Evolutionary conservation across 2,329 filamentous ascomycete species (phyloP), one percentile per base, ranked within the genome.

Genomic region (Tricladium varicosporioides): DNA sequence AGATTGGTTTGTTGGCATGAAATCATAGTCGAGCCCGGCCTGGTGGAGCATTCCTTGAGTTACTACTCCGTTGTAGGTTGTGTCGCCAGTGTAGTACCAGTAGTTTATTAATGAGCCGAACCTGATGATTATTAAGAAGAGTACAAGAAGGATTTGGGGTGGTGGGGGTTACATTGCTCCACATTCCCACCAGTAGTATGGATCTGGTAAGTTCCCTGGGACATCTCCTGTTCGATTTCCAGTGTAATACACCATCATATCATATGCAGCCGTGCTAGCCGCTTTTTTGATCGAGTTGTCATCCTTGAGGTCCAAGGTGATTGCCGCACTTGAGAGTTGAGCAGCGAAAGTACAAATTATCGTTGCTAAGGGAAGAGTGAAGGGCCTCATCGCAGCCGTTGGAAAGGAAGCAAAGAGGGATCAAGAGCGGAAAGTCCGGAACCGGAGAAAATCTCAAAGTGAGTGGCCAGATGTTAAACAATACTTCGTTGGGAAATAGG

Each of bases 61-160:
- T 88, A 63, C 59, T 0, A 62, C 53, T 8, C 57, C 59, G 68
- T 92, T 92, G 74, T 89, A 94, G 46, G 80, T 78, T 9, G 78
- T 76, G 67, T 93, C 89, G 18, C 84, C 85, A 0, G 89, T 92
- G 69, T 90, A 89, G 68, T 86, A 88, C 89, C 89, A 94, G 71
- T 94, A 94, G 65, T 94, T 88, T 55, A 95, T 79, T 57, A 94
- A 75, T 2, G 86, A 79, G 31, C 82, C 82, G 73, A 85, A 78
- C 58, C 66, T 68, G 75, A 87, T 40, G 22, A 27, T 27, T 27
- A 7, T 27, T 27, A 27, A 7, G 92, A 44, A 78, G 77, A 10
- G 78, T 74, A 67, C 36, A 31, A 11, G 10, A 32, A 16, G 5
- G 10, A 51, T 15, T 19, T 14, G 19, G 3, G 31, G 27, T 22